Conservation (phyloP, 2,329 filamentous ascomycete species). For the Stachybotrys chartarum region DNA sequence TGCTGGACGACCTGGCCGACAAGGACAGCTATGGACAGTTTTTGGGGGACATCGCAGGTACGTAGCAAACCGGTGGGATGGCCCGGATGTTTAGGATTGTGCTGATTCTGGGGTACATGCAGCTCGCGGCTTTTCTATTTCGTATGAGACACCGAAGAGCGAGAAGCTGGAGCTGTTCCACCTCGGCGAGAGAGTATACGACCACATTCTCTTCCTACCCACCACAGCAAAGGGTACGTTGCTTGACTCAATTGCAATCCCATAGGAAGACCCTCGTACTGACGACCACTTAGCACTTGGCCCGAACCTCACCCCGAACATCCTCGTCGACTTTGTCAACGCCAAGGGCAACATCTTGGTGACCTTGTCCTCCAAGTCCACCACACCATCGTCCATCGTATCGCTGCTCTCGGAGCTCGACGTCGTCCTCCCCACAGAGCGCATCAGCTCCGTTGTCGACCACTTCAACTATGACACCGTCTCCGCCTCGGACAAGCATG, state of each 20-base stretch:
- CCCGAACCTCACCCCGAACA: constrained; percentile 76
- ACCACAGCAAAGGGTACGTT: constrained; percentile 76
- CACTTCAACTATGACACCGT: constrained; percentile 88
- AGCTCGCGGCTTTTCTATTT: constrained; percentile 79
- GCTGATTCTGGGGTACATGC: constrained; percentile 11
- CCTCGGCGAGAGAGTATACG: constrained; percentile 81
- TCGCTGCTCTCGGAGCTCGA: constrained; percentile 83
- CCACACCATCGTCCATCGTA: constrained; percentile 65
- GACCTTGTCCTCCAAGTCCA: constrained; percentile 65
- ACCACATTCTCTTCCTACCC: constrained; percentile 85
- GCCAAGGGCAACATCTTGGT: constrained; percentile 86
- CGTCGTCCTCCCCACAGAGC: constrained; percentile 78
- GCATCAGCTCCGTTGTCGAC: constrained; percentile 79
- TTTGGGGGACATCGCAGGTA: constrained; percentile 64
- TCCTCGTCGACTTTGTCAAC: constrained; percentile 87
- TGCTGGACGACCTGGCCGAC: constrained; percentile 76
- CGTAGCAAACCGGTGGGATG: constrained; percentile 13
- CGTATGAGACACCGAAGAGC: constrained; percentile 78
- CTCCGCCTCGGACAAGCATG: constrained; percentile 75
- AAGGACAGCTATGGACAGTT: constrained; percentile 80
- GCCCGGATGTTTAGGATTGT: background rate
- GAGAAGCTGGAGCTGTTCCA: constrained; percentile 71
- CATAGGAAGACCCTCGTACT: constrained; percentile 6
- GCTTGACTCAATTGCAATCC: constrained; percentile 1
- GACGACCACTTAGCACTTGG: constrained; percentile 58